These are phyloP conservation scores for Colletotrichum sp. DNA, from an alignment of 2,329 filamentous ascomycete genomes.

Conservation along the genomic window DNA sequence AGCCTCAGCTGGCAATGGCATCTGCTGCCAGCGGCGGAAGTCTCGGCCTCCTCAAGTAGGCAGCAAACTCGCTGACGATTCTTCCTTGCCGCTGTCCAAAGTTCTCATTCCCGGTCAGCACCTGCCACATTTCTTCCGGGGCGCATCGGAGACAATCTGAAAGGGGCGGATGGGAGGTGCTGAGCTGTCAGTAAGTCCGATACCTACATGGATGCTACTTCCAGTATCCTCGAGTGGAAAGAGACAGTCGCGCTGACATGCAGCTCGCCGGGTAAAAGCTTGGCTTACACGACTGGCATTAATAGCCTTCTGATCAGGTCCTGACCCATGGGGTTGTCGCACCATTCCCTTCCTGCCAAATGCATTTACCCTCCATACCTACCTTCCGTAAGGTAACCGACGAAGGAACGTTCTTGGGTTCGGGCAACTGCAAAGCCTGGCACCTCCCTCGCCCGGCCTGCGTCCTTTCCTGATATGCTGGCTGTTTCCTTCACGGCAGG, in stretches of 20 bases:
- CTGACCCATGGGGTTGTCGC: not conserved
- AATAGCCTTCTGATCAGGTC: not conserved
- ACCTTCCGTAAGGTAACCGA: not conserved
- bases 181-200: too few relatives aligned
- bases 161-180: not conserved
- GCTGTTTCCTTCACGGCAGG: not conserved
- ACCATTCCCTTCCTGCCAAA: not conserved
- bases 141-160: not conserved
- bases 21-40: not conserved
- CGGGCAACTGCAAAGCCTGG: not conserved
- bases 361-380: not conserved
- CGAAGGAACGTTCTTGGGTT: not conserved
- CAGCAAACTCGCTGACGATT: not conserved
- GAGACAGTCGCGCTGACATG: not conserved
- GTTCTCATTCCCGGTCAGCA: not conserved
- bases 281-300: not conserved
- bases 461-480: not conserved
- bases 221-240: not conserved
- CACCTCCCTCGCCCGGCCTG: not conserved
- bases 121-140: not conserved
- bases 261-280: not conserved
- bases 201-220: not conserved
- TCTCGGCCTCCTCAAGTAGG: rapidly evolving
- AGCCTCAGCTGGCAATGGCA: too few relatives aligned
- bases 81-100: not conserved